Conservation (phyloP, 805 yeast species). For the Yamadazyma sp. region DNA sequence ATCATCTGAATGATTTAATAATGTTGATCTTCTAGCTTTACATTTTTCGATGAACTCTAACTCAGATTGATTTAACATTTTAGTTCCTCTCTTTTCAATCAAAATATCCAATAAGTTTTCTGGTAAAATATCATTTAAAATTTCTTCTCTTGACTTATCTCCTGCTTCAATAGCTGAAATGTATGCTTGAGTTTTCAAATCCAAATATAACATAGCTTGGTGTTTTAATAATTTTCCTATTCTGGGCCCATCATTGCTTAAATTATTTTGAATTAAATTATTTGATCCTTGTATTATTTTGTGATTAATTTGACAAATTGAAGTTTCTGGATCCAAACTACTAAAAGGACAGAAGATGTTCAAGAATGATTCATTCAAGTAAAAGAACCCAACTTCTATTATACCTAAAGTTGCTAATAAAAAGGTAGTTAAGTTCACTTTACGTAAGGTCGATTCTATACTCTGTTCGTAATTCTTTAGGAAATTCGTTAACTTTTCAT, state of each 20-base stretch:
- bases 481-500: slow-evolving; percentile 55
- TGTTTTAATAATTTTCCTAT: slow-evolving; percentile 68
- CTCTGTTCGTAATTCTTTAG: slow-evolving; percentile 61
- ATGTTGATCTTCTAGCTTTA: slow-evolving; percentile 60
- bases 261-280: slow-evolving; percentile 11
- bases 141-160: slow-evolving; percentile 58
- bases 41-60: slow-evolving; percentile 75
- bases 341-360: slow-evolving; percentile 84
- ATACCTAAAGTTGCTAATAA: slow-evolving; percentile 83
- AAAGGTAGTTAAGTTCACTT: slow-evolving; percentile 85
- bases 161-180: slow-evolving; percentile 78
- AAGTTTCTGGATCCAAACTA: slow-evolving; percentile 48
- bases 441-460: slow-evolving; percentile 64
- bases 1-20: slow-evolving; percentile 46
- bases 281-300: slow-evolving; percentile 28
- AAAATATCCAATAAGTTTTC: slow-evolving; percentile 50
- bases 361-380: slow-evolving; percentile 78
- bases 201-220: slow-evolving; percentile 77
- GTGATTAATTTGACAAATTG: slow-evolving; percentile 34
- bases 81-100: slow-evolving; percentile 29
- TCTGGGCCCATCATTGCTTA: slow-evolving; percentile 32
- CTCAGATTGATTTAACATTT: slow-evolving; percentile 67
- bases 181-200: slow-evolving; percentile 92
- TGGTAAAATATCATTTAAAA: slow-evolving; percentile 77
- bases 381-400: slow-evolving; percentile 82